Base-by-base conservation (phyloP, 352 stramenopile genomes). In the Albugo candida region DNA sequence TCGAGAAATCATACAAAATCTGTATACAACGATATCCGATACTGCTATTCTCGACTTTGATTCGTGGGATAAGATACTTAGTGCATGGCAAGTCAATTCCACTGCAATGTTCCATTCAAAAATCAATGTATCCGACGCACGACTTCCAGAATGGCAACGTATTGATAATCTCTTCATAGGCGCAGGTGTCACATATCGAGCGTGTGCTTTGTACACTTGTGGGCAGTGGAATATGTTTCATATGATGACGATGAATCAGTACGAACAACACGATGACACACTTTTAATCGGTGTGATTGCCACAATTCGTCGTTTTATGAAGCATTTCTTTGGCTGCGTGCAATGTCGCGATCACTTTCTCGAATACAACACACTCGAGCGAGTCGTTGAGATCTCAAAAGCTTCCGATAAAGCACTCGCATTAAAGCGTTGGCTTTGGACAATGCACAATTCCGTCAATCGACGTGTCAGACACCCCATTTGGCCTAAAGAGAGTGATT, bases 221-320 rank as follows among this genome's bases (percentile, higher is more conserved):
- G 75, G 75, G 1, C 75, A 88, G 57, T 88, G 75, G 75, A 88
- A 67, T 40, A 82, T 88, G 68, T 88, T 88, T 57, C 75, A 88
- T 63, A 80, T 88, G 72, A 53, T 88, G 47, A 85, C 70, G 14
- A 64, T 88, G 56, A 83, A 82, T 45, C 72, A 68, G 10, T 58
- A 56, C 1, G 64, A 70, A 52, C 59, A 49, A 1, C 66, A 66
- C 16, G 67, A 45, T 14, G 53, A 52, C 37, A 68, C 84, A 45
- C 55, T 82, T 5, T 54, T 83, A 48, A 66, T 84, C 11, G 72
- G 67, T 38, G 72, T 88, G 13, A 65, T 78, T 16, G 72, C 67
- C 45, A 74, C 72, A 6, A 84, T 84, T 36, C 75, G 75, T 13
- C 75, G 75, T 16, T 88, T 88, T 44, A 73, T 87, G 49, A 83